Conservation (phyloP, 1,284 basidiomycete genomes). For the Vanrija pseudolonga region DNA sequence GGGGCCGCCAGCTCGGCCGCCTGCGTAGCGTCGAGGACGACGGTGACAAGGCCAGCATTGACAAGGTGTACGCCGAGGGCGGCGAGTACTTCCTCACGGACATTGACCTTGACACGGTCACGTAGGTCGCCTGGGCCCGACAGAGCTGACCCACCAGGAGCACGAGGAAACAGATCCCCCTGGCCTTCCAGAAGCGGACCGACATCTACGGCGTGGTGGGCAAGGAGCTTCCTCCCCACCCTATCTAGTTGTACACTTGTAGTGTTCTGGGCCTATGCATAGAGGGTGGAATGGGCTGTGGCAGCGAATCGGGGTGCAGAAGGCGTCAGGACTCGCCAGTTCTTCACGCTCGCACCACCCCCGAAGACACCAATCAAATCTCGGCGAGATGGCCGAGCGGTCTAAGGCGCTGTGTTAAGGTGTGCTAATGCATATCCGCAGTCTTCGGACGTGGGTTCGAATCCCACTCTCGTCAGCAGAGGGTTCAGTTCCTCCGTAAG, state of each 20-base stretch:
- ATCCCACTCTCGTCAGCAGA: conserved; percentile 33
- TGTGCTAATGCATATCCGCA: conserved; percentile 7
- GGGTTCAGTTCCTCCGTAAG: conserved; percentile 7
- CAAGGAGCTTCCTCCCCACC: not conserved
- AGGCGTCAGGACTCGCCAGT: too few species aligned
- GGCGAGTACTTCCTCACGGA: conserved; percentile 40
- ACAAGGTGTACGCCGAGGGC: conserved; percentile 19
- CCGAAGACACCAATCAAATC: too few species aligned
- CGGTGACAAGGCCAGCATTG: conserved; percentile 13
- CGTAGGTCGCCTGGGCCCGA: conserved; percentile 18
- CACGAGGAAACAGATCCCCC: conserved; percentile 38
- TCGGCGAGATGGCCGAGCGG: conserved; percentile 22
- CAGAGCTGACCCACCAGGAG: conserved; percentile 15
- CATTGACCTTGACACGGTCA: conserved; percentile 21
- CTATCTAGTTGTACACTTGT: too few species aligned
- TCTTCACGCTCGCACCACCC: too few species aligned
- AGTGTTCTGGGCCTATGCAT: too few species aligned
- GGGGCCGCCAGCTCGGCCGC: conserved; percentile 35
- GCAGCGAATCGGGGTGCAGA: too few species aligned
- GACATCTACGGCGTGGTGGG: conserved; percentile 36
- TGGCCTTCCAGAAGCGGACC: conserved; percentile 39
- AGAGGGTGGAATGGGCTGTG: too few species aligned
- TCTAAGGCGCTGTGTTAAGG: conserved; percentile 27
- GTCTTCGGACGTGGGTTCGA: conserved; percentile 48
- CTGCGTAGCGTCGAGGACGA: conserved; percentile 35